Conservation (phyloP, 1,139 yeast species). For the Kodamaea sp. region DNA sequence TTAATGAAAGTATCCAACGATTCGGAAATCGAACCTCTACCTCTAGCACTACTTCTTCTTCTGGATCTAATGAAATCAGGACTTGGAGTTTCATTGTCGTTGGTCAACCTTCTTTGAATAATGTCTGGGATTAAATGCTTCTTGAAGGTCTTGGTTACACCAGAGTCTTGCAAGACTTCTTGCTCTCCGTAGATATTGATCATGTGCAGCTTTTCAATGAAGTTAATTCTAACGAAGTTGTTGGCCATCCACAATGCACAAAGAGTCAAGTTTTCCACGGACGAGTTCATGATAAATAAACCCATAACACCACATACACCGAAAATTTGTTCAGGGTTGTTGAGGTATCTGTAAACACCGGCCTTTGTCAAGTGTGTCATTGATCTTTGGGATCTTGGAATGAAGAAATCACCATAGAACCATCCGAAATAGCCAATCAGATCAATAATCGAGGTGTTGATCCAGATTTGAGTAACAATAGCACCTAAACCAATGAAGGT, state of each 20-base stretch:
- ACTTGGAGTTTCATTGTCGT: conserved; percentile 15
- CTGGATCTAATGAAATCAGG: conserved; percentile 13
- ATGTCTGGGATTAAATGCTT: conserved; percentile 49
- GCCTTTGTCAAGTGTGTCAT: conserved; percentile 61
- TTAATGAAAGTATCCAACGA: conserved; percentile 43
- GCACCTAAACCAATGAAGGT: conserved; percentile 57
- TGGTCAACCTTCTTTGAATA: conserved; percentile 36
- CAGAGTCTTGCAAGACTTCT: conserved; percentile 58
- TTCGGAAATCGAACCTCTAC: conserved; percentile 34
- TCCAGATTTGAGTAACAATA: conserved; percentile 67
- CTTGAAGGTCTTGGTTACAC: conserved; percentile 66
- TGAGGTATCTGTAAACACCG: conserved; percentile 81
- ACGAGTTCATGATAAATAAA: conserved; percentile 61
- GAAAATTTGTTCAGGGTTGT: conserved; percentile 81
- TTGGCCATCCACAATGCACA: conserved; percentile 71
- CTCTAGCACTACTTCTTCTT: conserved; percentile 17
- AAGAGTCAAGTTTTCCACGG: conserved; percentile 53
- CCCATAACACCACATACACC: conserved; percentile 90
- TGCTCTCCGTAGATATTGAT: conserved; percentile 72
- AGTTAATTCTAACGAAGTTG: conserved; percentile 66
- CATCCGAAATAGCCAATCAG: conserved; percentile 86
- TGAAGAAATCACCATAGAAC: conserved; percentile 87
- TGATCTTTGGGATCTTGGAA: conserved; percentile 50
- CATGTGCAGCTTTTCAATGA: conserved; percentile 82
- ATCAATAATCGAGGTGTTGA: conserved; percentile 67